A percentile compares a stretch with the other conserved stretches of the same genome.
phyloP scores from a whole-genome alignment of 495 filamentous ascomycete genomes.

The Neurospora sp. region DNA sequence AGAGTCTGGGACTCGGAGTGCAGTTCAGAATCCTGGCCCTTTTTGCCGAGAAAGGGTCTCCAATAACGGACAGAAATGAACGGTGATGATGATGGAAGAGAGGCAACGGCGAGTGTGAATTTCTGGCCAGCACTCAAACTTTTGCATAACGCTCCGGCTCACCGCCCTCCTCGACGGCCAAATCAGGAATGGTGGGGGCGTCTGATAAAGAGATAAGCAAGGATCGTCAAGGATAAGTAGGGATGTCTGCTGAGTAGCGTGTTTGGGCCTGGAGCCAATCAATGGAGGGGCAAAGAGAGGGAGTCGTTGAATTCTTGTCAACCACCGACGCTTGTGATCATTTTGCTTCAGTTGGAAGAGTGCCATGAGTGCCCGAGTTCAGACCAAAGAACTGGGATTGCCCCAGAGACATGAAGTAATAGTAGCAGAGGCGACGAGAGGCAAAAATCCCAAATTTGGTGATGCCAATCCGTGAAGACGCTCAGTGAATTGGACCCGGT shows the following conservation, averaged over 20 bases:
- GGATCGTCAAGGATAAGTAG: constrained; percentile 14
- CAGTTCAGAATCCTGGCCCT: neutral
- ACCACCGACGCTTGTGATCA: neutral
- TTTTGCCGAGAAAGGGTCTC: neutral
- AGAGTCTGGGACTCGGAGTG: neutral
- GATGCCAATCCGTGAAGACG: neutral
- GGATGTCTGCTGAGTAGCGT: constrained; percentile 6
- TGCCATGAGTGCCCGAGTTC: neutral
- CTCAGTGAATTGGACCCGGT: neutral
- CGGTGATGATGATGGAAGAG: neutral
- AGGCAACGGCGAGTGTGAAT: neutral
- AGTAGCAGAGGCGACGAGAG: neutral
- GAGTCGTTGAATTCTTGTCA: neutral
- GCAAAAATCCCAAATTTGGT: neutral
- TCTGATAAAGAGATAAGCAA: constrained; percentile 23
- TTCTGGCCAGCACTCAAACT: constrained; percentile 3
- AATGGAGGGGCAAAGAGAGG: constrained; percentile 12
- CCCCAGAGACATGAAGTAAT: neutral
- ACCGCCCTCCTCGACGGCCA: constrained; percentile 16
- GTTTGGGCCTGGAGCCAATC: constrained; percentile 11
- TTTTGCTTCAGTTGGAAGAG: neutral
- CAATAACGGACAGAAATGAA: neutral
- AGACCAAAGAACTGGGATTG: neutral
- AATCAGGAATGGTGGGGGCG: constrained; percentile 7
- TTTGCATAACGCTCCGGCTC: constrained; percentile 13